Evolutionary conservation across 202 grass and related monocot species (phyloP).

Genomic region (Eragrostis tef): DNA sequence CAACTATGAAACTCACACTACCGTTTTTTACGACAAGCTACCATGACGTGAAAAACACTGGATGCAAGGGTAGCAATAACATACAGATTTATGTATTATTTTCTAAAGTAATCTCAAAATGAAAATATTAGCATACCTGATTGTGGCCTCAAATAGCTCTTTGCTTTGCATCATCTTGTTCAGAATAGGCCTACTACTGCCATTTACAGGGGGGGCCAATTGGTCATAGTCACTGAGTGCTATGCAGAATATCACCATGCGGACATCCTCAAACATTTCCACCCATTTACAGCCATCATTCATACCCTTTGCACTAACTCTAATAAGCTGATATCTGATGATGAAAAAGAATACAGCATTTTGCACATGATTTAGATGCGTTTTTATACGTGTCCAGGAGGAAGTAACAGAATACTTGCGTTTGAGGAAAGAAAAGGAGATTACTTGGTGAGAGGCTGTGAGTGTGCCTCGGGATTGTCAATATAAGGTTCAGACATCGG

Average conservation of each 20-base stretch:
- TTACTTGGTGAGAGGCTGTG: slow-evolving; percentile 87
- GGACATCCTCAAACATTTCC: slow-evolving; percentile 99
- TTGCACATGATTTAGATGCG: neutral
- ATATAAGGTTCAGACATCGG: slow-evolving; percentile 93
- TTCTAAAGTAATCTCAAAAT: neutral
- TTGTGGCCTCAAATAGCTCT: slow-evolving; percentile 83
- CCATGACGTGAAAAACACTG: neutral
- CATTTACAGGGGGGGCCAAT: slow-evolving; percentile 56
- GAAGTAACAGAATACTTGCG: slow-evolving; percentile 52
- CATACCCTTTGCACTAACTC: slow-evolving; percentile 91
- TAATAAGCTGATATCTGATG: slow-evolving; percentile 89
- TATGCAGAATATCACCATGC: slow-evolving; percentile 82
- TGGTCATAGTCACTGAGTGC: slow-evolving; percentile 83
- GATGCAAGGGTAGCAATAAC: neutral
- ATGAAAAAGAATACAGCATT: neutral
- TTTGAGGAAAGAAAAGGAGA: neutral
- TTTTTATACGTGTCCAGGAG: neutral
- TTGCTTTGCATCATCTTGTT: slow-evolving; percentile 97
- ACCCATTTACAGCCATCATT: slow-evolving; percentile 97
- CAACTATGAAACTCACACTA: neutral
- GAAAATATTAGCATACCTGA: slow-evolving; percentile 56
- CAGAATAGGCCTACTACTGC: slow-evolving; percentile 48
- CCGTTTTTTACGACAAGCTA: no score
- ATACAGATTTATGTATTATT: neutral
- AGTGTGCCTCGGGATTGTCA: slow-evolving; percentile 77